A percentile compares a stretch with the other conserved stretches of the same genome.
Conservation (phyloP, 169 alveolate genomes). For the Eimeria brunetti region DNA sequence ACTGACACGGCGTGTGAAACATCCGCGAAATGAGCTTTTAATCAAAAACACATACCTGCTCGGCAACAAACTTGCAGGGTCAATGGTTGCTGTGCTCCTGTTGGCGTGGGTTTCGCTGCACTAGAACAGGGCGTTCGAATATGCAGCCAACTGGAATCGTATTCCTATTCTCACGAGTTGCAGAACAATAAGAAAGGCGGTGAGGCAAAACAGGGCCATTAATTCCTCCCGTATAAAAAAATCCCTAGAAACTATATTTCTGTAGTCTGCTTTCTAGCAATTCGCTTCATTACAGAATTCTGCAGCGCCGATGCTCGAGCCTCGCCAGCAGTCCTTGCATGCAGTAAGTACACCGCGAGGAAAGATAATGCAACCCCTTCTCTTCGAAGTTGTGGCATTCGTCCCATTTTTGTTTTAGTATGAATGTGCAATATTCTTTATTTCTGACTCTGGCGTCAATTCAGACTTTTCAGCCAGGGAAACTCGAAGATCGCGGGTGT, state of each 20-base stretch:
- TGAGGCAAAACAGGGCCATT: background rate
- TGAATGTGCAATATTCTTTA: background rate
- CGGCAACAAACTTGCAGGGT: constrained; percentile 58
- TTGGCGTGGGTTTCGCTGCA: constrained; percentile 1
- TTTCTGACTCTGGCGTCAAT: background rate
- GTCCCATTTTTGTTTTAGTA: background rate
- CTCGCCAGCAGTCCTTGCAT: background rate
- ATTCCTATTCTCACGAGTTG: background rate
- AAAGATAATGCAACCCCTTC: background rate
- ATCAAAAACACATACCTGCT: constrained; percentile 24
- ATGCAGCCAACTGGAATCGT: background rate
- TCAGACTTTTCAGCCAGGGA: background rate
- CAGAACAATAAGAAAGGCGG: background rate
- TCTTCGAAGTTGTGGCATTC: background rate
- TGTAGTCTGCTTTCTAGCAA: too few relatives aligned
- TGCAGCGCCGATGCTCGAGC: background rate
- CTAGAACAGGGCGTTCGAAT: background rate
- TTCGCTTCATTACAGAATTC: background rate
- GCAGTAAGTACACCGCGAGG: constrained; percentile 48
- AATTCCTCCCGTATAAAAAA: background rate
- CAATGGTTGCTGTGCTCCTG: constrained; percentile 13
- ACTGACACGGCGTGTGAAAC: constrained; percentile 7
- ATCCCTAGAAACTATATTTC: background rate
- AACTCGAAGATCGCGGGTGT: background rate
- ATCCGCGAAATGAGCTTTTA: too few relatives aligned